A percentile compares a stretch with the other conserved stretches of the same genome.
These are phyloP conservation scores for Neurospora crassa DNA, from an alignment of 2,329 filamentous ascomycete genomes.

Conservation along the genomic window DNA sequence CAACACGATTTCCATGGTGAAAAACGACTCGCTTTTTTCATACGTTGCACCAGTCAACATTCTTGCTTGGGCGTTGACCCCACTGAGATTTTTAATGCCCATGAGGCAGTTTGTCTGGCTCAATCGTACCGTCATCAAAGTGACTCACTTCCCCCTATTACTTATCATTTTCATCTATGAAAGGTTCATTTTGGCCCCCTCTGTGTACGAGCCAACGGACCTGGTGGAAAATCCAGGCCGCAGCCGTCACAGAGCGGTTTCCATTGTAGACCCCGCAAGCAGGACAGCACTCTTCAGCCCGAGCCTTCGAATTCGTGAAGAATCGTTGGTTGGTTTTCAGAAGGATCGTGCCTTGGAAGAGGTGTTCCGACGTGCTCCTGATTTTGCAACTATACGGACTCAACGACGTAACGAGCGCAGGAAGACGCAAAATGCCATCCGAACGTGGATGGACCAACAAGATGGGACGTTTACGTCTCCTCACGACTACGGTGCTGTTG, in stretches of 20 bases:
- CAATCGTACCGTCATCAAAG: constrained; percentile 85
- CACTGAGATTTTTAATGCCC: constrained; percentile 69
- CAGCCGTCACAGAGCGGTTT: constrained; percentile 38
- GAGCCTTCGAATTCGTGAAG: constrained; percentile 63
- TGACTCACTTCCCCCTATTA: constrained; percentile 79
- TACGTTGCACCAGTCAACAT: constrained; percentile 90
- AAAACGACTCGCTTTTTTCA: constrained; percentile 92
- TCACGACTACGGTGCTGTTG: constrained; percentile 40
- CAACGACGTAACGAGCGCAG: constrained; percentile 54
- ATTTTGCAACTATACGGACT: constrained; percentile 49
- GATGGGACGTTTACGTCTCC: constrained; percentile 39
- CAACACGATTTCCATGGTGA: constrained; percentile 96
- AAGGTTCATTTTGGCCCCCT: constrained; percentile 63
- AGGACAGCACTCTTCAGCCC: constrained; percentile 64
- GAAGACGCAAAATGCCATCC: constrained; percentile 72
- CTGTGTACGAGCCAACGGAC: constrained; percentile 75
- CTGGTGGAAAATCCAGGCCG: constrained; percentile 63
- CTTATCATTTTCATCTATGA: constrained; percentile 86
- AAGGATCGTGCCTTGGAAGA: constrained; percentile 88
- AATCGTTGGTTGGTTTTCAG: constrained; percentile 78
- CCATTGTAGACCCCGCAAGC: constrained; percentile 46
- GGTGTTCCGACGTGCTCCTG: constrained; percentile 70
- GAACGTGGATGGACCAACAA: constrained; percentile 79
- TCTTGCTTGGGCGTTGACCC: constrained; percentile 80
- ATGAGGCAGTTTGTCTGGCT: constrained; percentile 73